Base-by-base conservation (phyloP, 352 stramenopile genomes). In the Phytophthora fragariaefolia region DNA sequence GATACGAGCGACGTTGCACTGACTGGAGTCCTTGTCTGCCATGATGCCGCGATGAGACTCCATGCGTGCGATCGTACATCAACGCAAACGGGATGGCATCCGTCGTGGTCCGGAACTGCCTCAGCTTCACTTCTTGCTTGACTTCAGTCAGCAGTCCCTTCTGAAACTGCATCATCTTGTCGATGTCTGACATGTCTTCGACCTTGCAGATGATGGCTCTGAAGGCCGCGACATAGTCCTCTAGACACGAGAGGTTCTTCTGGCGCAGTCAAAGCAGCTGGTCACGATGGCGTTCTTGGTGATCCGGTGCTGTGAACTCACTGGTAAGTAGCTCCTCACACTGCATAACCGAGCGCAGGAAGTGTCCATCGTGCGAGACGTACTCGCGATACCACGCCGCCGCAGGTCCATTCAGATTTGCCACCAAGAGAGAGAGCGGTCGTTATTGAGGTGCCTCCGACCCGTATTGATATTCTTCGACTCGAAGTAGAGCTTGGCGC, bases 391-490 rank as follows among this genome's bases (percentile, higher is more conserved):
- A 38, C 32, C 32, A 38, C 8, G 8, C 3, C 4, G 32, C 32
- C 2, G 22, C 56, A n/a, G 45, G 45, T 0, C 56, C 45, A 12
- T 40, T 55, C 45, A 55, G 7, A 13, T 55, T 63, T 17, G 56
- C 56, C 4, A 63, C 43, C 10, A 63, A 28, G 1, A 63, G 30
- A 4, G 45, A 63, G 0, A 63, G 24, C 0, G 43, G 56, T 15
- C 56, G 56, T 8, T 63, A 45, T 13, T 63, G 56, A 7, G 56
- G 56, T 1, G 43, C 12, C 0, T 56, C 30, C 0, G 28, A 17
- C 0, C 30, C 56, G 15, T 56, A 55, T 49, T 49, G 45, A 56
- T 63, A 24, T 63, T 63, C 56, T 63, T 63, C 13, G 56, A 55
- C 45, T 63, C 45, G 6, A 63, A 63, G 45, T 63, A 63, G 3